phyloP scores from a whole-genome alignment of 768 basidiomycete genomes.

The Clathrus columnatus region DNA sequence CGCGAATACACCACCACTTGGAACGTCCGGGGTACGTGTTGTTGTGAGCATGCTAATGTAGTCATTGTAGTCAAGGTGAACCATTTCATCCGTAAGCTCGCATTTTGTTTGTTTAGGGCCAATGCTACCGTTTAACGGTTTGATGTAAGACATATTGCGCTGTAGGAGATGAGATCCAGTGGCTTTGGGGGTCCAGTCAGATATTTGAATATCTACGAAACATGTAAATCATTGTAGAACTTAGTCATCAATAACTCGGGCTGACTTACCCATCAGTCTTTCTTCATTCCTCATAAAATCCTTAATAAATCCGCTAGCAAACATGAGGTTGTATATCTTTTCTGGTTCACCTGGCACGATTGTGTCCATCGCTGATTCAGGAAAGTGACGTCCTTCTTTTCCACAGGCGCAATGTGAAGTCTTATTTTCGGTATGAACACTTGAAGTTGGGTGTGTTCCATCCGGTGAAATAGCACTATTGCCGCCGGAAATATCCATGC shows the following conservation, averaged over 20 bases:
- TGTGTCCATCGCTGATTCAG: conserved; percentile 67
- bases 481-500: conserved; percentile 19
- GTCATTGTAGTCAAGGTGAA: conserved; percentile 74
- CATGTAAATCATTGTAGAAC: neutral
- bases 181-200: conserved; percentile 78
- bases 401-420: conserved; percentile 70
- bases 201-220: conserved; percentile 78
- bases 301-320: conserved; percentile 91
- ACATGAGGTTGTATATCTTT: conserved; percentile 92
- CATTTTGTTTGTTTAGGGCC: conserved; percentile 96
- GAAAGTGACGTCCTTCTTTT: conserved; percentile 56
- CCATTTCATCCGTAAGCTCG: conserved; percentile 82
- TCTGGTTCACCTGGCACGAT: conserved; percentile 88
- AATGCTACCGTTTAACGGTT: conserved; percentile 76
- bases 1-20: conserved; percentile 84
- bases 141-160: conserved; percentile 94
- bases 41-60: conserved; percentile 79
- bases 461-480: conserved; percentile 18
- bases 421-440: conserved; percentile 29
- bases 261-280: conserved; percentile 70
- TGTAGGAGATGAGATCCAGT: conserved; percentile 61
- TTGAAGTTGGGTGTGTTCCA: conserved; percentile 13
- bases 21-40: conserved; percentile 90
- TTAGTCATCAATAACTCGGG: neutral
- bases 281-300: conserved; percentile 88